phyloP scores from a whole-genome alignment of 352 stramenopile genomes.

The Phytophthora fragariae region DNA sequence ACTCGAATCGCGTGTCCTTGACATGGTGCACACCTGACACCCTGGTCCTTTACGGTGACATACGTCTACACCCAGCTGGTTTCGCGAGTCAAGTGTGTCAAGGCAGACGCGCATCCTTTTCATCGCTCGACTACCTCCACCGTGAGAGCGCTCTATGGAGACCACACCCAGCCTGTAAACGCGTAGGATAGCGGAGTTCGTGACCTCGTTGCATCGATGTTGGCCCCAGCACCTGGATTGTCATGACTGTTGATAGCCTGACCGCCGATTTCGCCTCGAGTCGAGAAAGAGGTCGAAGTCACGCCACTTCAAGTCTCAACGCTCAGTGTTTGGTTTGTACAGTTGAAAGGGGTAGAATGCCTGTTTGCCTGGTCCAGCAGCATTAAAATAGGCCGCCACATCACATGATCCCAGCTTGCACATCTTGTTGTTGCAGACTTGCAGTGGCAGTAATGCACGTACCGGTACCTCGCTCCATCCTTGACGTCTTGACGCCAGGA shows the following conservation, averaged over 20 bases:
- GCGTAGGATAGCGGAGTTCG: not conserved
- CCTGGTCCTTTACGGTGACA: slow-evolving; percentile 21
- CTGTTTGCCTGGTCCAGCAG: too few relatives aligned
- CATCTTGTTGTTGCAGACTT: too few relatives aligned
- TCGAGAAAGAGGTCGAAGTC: too few relatives aligned
- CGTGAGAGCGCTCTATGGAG: slow-evolving; percentile 20
- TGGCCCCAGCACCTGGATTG: not conserved
- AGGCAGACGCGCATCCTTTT: slow-evolving; percentile 25
- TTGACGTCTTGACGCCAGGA: slow-evolving; percentile 19
- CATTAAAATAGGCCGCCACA: too few relatives aligned
- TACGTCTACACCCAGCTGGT: slow-evolving; percentile 27
- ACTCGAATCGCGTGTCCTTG: not conserved
- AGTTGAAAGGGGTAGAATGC: too few relatives aligned
- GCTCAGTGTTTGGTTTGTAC: too few relatives aligned
- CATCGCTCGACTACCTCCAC: slow-evolving; percentile 21
- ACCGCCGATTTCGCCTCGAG: too few relatives aligned
- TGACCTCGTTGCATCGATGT: slow-evolving; percentile 9
- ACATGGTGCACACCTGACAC: slow-evolving; percentile 15
- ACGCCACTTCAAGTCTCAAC: too few relatives aligned
- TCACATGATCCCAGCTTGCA: too few relatives aligned
- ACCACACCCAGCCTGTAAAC: slow-evolving; percentile 15
- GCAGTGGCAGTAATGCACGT: too few relatives aligned
- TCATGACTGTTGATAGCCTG: not conserved
- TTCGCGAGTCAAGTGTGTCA: slow-evolving; percentile 16
- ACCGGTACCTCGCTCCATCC: slow-evolving; percentile 27